Evolutionary conservation across 768 basidiomycete species (phyloP), one percentile per base, ranked within the genome.

Genomic region (Cystofilobasidium capitatum): DNA sequence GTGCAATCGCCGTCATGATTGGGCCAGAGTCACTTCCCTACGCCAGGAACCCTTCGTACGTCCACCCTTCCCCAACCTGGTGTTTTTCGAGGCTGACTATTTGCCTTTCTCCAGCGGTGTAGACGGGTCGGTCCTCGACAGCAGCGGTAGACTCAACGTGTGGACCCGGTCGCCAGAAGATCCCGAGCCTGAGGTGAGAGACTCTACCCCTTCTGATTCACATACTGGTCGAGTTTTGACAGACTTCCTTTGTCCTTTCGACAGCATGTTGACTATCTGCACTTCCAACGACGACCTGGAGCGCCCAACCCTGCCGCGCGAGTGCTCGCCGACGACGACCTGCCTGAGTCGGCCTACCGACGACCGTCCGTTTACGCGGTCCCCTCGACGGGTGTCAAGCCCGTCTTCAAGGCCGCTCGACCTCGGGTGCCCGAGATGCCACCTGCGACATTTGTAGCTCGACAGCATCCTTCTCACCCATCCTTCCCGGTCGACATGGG

Each of bases 21-120:
- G 66, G 66, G 22, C 66, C 66, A 3, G 66, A 68, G 61, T 68
- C 66, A 36, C 66, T 68, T 5, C 66, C 66, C 17, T 68, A 68
- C 26, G 66, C 66, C 13, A 42, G 66, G 29, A 68, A 68, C 42
- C 66, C 66, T 24, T 68, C 66, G 66, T 68, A 12, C 26, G 0
- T 47, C 33, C 22, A 5, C 1, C n/a, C 4, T 9, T 6, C 42
- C 17, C 29, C 16, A 49, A 6, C 45, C 6, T 49, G 45, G 17
- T n/a, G 8, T 6, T 37, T 35, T n/a, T 20, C 12, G 14, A 35
- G 22, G 37, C 37, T 54, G 22, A 31, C 33, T 31, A 20, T 9
- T 29, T 22, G 35, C 24, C 8, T 26, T 10, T 64, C 24, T 54
- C 36, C 47, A 67, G 66, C 22, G 66, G 66, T 10, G 66, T 68